Conservation (phyloP, 352 stramenopile genomes). For the Phytophthora agathidicida region DNA sequence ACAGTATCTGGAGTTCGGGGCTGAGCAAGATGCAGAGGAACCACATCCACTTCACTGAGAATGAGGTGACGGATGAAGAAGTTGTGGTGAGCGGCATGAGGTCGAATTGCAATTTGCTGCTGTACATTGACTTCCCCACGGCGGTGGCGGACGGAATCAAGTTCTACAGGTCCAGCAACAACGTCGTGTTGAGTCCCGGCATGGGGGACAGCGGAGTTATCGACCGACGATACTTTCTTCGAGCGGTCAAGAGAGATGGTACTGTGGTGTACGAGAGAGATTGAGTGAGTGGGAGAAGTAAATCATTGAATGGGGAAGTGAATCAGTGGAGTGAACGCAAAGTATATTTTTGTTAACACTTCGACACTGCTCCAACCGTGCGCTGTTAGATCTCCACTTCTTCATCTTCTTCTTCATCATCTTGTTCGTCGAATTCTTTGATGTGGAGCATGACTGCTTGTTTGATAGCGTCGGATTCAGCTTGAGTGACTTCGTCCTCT, state of each 20-base stretch:
- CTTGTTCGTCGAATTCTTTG: constrained; percentile 29
- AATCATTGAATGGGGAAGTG: no score
- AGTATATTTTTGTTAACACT: not conserved
- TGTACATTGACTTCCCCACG: constrained; percentile 70
- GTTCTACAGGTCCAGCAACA: constrained; percentile 88
- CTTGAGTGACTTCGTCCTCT: constrained; percentile 15
- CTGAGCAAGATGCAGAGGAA: constrained; percentile 85
- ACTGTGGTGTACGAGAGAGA: constrained; percentile 59
- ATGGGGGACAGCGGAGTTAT: constrained; percentile 56
- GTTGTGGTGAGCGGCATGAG: constrained; percentile 87
- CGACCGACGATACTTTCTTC: constrained; percentile 61
- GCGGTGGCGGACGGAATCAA: constrained; percentile 74
- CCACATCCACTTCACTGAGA: constrained; percentile 86
- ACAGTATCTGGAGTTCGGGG: constrained; percentile 59
- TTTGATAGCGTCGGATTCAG: constrained; percentile 31
- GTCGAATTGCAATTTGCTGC: constrained; percentile 66
- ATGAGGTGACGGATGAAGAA: constrained; percentile 49
- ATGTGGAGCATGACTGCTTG: constrained; percentile 34
- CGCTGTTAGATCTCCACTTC: constrained; percentile 28
- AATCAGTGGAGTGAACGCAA: not conserved
- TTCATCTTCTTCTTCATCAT: constrained; percentile 16
- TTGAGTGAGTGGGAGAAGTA: not conserved
- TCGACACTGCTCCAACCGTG: not conserved
- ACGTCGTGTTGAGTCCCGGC: constrained; percentile 79
- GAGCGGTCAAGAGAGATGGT: constrained; percentile 57